Evolutionary conservation across 1,284 basidiomycete genomes (phyloP), one percentile per base, ranked within the genome.

Genomic region (Vanrija humicola): DNA sequence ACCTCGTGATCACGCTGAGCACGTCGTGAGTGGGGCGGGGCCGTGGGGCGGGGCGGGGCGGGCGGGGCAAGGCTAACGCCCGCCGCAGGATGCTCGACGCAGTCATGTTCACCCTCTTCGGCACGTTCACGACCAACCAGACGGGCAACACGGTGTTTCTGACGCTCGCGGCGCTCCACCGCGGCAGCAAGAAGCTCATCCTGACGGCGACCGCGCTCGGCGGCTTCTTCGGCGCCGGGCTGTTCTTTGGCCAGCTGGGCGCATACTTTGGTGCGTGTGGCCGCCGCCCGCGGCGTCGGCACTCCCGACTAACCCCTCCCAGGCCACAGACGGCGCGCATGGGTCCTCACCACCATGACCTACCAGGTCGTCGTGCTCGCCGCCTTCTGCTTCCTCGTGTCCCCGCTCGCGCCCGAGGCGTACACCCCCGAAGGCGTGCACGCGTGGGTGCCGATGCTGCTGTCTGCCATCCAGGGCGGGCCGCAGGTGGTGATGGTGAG

Each of bases 171-270:
- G 38, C 46, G 10, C 38, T 56, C 19, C 55, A 58, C 28, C 18
- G 43, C 8, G 56, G 56, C 8, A 52, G 46, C 23, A 40, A 43
- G 48, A 60, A 47, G 39, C 59, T 43, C 16, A 52, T 26, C 44
- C 62, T 51, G 46, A 50, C 42, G 34, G 50, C 28, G 39, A 55
- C 59, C n/a, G 25, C 52, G 6, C 51, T 66, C 1, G 29, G 38
- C 1, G 62, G 64, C 0, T 68, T 66, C 46, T 47, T 66, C 16
- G 40, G 29, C 23, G 54, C 56, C 16, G 64, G 62, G 0, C 51
- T 68, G 39, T 14, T 68, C 12, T 61, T 63, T 46, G 66, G 66
- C 10, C 66, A 68, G 54, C 46, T 66, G 3, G 64, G 66, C 3
- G 59, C 44, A 5, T 25, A 47, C 8, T 39, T 58, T 18, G 64